Percentiles rank a stretch among this genome's conserved stretches.
phyloP scores from a whole-genome alignment of 352 stramenopile species.

The Phytopythium sindhum region DNA sequence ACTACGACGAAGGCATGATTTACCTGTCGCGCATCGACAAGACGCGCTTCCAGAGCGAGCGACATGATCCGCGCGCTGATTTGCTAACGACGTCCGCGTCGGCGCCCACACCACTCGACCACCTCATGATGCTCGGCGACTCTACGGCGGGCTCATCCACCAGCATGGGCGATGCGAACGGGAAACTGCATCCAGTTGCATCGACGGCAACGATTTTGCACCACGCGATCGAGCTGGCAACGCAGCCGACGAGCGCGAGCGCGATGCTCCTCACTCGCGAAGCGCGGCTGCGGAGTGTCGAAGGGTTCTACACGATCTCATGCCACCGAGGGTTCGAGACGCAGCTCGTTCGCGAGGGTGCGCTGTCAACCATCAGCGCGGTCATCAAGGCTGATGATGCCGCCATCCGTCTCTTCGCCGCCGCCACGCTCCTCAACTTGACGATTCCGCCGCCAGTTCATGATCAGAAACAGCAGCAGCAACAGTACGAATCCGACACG shows the following conservation, averaged over 20 bases:
- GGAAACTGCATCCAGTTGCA: conserved; percentile 10
- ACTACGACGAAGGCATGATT: conserved; percentile 84
- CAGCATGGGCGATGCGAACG: conserved; percentile 15
- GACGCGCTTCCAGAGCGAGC: conserved; percentile 55
- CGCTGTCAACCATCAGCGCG: conserved; percentile 49
- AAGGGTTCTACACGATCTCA: conserved; percentile 79
- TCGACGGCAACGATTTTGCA: conserved; percentile 15
- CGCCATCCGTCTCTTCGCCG: conserved; percentile 55
- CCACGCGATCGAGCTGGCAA: conserved; percentile 22
- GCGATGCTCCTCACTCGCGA: conserved; percentile 43
- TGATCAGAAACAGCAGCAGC: not conserved
- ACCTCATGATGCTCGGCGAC: conserved; percentile 36
- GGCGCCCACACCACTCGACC: conserved; percentile 39
- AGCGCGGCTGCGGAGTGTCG: conserved; percentile 72
- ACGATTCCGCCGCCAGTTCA: conserved; percentile 16
- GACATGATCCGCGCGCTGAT: conserved; percentile 50
- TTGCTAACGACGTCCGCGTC: conserved; percentile 41
- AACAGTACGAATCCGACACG: not conserved
- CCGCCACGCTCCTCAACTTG: conserved; percentile 78
- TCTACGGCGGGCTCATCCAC: not conserved
- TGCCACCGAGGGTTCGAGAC: conserved; percentile 70
- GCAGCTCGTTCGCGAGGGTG: conserved; percentile 67
- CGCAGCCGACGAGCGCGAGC: conserved; percentile 9
- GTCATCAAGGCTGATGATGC: conserved; percentile 72
- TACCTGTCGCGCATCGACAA: conserved; percentile 82